Conservation (phyloP, 164 flowering plant genomes). For the Stephania cephalantha region DNA sequence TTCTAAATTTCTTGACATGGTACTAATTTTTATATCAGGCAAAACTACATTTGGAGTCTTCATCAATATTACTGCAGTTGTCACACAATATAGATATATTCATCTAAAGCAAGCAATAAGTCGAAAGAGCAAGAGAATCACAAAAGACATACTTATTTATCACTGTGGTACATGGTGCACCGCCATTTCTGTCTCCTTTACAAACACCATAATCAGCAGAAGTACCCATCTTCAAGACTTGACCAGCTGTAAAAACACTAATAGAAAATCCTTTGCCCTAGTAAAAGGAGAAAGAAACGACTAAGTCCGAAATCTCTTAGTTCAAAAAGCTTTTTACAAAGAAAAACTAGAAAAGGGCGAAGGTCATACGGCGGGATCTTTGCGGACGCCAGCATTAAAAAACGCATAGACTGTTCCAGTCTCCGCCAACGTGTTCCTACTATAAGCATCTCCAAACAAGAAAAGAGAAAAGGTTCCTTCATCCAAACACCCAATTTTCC, state of each 20-base stretch:
- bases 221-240: slow-evolving; percentile 66
- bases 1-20: not conserved
- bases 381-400: slow-evolving; percentile 63
- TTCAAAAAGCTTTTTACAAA: not conserved
- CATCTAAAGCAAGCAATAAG: not conserved
- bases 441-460: slow-evolving; percentile 90
- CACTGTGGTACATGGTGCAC: slow-evolving; percentile 45
- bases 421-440: slow-evolving; percentile 41
- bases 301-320: not conserved
- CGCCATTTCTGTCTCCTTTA: slow-evolving; percentile 69
- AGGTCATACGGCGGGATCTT: slow-evolving; percentile 48
- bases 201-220: slow-evolving; percentile 76
- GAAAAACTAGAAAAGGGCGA: not conserved
- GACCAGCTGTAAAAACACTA: slow-evolving; percentile 49
- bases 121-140: not conserved
- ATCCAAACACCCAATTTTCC: slow-evolving; percentile 79
- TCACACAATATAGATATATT: not conserved
- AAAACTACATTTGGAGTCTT: not conserved
- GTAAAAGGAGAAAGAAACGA: slow-evolving; percentile 11
- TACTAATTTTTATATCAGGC: not conserved
- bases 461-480: slow-evolving; percentile 53
- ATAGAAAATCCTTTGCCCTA: slow-evolving; percentile 70
- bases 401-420: slow-evolving; percentile 70
- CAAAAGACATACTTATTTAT: slow-evolving; percentile 57
- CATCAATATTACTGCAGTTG: not conserved